Percentiles rank a stretch among this genome's conserved stretches.
These are phyloP conservation scores for Bryum argenteum DNA, from an alignment of 225 moss, liverwort and hornwort species.

Conservation along the genomic window DNA sequence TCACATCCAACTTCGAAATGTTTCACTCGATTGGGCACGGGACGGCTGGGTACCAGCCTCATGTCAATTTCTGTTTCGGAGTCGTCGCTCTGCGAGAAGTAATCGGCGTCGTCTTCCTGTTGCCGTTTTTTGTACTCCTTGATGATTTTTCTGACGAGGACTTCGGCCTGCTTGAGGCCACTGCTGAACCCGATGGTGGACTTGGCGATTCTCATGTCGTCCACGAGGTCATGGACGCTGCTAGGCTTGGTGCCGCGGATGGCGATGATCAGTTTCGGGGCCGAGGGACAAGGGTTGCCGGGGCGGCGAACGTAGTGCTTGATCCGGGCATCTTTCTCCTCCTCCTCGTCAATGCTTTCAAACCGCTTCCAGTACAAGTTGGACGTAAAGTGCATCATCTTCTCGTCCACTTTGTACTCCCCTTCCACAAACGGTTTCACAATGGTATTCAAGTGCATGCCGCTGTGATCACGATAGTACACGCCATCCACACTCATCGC, in stretches of 20 bases:
- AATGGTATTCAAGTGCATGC: too few species aligned
- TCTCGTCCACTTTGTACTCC: neutral
- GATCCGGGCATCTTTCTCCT: neutral
- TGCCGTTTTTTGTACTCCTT: too few species aligned
- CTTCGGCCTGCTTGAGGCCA: neutral
- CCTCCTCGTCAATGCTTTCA: neutral
- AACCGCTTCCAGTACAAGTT: conserved; percentile 1
- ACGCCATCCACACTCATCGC: too few species aligned
- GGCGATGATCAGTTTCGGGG: conserved; percentile 10
- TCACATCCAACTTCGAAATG: too few species aligned
- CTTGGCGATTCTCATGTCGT: neutral
- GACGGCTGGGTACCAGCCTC: too few species aligned
- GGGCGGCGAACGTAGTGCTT: neutral
- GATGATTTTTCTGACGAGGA: neutral
- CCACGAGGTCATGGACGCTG: neutral
- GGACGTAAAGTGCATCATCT: neutral
- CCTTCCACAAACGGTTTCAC: too few species aligned
- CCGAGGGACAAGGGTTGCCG: neutral
- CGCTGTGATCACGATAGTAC: too few species aligned
- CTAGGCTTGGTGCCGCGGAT: conserved; percentile 15
- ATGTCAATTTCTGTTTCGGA: too few species aligned
- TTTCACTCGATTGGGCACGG: too few species aligned
- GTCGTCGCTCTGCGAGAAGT: too few species aligned
- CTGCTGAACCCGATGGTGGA: neutral
- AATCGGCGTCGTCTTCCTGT: neutral